Base-by-base conservation (phyloP, 78 protist genomes). In the Dictyostelium citrinum region DNA sequence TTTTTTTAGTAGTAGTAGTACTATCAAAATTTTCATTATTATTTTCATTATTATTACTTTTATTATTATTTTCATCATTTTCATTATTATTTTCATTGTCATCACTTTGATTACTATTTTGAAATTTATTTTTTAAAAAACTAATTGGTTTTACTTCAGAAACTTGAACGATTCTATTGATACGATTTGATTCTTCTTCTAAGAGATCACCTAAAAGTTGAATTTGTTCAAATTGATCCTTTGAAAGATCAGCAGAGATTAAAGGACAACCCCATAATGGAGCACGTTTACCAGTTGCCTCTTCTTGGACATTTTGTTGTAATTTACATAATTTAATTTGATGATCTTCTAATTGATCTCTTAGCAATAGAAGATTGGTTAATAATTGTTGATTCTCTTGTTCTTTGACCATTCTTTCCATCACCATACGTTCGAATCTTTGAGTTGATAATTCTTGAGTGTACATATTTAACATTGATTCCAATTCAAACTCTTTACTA, bases 151-250 rank as follows among this genome's bases (percentile, higher is more conserved):
- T 88, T 6, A 78, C 93, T 67, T 88, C 80, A 14, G 84, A 39
- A 29, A 60, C 45, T 20, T 88, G 93, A 64, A 88, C 85, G 0
- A 88, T 88, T 24, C 55, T 78, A 35, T 41, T 45, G 27, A 88
- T 88, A 77, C 93, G 81, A 43, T 67, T 64, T 76, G 76, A 24
- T 46, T 88, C 93, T 7, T 88, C 93, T 33, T 88, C 85, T 12
- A 88, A 35, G 7, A 77, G 81, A 43, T 58, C 55, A 41, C 81
- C 93, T 35, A 88, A 49, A 5, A 49, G 24, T 46, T 78, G 60
- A 39, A 88, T 35, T 78, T 88, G 93, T 61, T 88, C 86, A 20
- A 33, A 14, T 22, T 58, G 49, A 22, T 83, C 33, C 24, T 78
- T 61, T 7, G 76, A 43, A 0, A 72, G n/a, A 43, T 88, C 93